Base-by-base conservation (phyloP, 306 rosid genomes). In the Canavalia ensiformis region DNA sequence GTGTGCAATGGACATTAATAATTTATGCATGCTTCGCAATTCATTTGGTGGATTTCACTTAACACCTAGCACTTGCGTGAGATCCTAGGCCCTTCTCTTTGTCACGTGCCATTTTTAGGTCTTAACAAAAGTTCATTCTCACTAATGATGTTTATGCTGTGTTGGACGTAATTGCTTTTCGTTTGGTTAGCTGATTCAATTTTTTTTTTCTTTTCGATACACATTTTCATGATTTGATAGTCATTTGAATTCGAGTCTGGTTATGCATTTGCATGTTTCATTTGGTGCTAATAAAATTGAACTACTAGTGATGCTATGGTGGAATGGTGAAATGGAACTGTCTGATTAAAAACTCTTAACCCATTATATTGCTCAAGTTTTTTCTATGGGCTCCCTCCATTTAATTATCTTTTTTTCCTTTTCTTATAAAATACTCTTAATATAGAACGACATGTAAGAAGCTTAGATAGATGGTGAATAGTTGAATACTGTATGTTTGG, bases 311-410 rank as follows among this genome's bases (percentile, higher is more conserved):
- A 30, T 35, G 45, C 5, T 4, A 46, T 33, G 30, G 25, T 67
- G 82, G 30, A 63, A 35, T 55, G 9, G 29, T 29, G 13, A 58
- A 75, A 30, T 76, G 9, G 65, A 65, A 59, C 44, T 37, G 13
- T 9, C n/a, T 47, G 13, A 12, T 57, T 59, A 29, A 66, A 31
- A 33, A 55, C 51, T 33, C 37, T 66, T 33, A 39, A 55, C 62
- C 18, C 3, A 25, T 7, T 31, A n/a, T 37, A 11, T 37, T 37
- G 59, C 8, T 76, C 55, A 4, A 4, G 6, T 18, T 34, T 13
- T 31, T 31, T 33, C 60, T 57, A n/a, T 60, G 35, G 18, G 7
- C 59, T 49, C 11, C 10, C 60, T 34, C 8, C 33, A 18, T 65
- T 42, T 57, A 34, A 41, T 76, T 49, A 25, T 77, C 31, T 13